phyloP scores from a whole-genome alignment of 2,329 filamentous ascomycete species.

The Pyrenophora tritici-repentis region DNA sequence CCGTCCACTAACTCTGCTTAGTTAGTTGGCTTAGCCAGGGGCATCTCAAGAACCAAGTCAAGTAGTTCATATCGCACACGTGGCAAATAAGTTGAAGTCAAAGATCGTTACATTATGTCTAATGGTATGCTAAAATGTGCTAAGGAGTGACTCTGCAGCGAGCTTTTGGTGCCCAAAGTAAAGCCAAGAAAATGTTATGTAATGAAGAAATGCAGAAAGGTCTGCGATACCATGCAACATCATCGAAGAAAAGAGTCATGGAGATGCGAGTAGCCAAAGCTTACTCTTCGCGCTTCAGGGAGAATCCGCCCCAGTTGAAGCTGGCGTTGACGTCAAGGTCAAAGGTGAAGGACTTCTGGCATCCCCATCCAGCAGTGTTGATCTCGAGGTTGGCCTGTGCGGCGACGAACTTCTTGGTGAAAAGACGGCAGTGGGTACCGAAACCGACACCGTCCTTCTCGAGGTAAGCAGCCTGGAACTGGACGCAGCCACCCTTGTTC shows the following conservation, averaged over 20 bases:
- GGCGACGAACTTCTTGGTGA: slow-evolving; percentile 29
- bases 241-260: neutral
- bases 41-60: neutral
- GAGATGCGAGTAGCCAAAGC: slow-evolving; percentile 2
- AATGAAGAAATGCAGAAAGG: slow-evolving; percentile 2
- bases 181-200: slow-evolving; percentile 7
- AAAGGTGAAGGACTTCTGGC: slow-evolving; percentile 32
- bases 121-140: slow-evolving; percentile 2
- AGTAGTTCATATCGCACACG: neutral
- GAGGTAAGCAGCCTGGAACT: slow-evolving; percentile 33
- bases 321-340: slow-evolving; percentile 28
- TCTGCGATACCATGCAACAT: slow-evolving; percentile 4
- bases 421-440: slow-evolving; percentile 36
- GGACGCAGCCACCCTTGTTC: slow-evolving; percentile 29
- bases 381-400: slow-evolving; percentile 27
- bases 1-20: neutral
- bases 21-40: neutral
- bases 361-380: slow-evolving; percentile 24
- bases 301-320: slow-evolving; percentile 25
- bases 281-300: slow-evolving; percentile 16
- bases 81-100: neutral
- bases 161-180: slow-evolving; percentile 5
- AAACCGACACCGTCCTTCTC: slow-evolving; percentile 29
- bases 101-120: slow-evolving; percentile 12
- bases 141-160: slow-evolving; percentile 13